Evolutionary conservation across 352 stramenopile genomes (phyloP), one percentile per base, ranked within the genome.

Genomic region (Pythium coloratum): DNA sequence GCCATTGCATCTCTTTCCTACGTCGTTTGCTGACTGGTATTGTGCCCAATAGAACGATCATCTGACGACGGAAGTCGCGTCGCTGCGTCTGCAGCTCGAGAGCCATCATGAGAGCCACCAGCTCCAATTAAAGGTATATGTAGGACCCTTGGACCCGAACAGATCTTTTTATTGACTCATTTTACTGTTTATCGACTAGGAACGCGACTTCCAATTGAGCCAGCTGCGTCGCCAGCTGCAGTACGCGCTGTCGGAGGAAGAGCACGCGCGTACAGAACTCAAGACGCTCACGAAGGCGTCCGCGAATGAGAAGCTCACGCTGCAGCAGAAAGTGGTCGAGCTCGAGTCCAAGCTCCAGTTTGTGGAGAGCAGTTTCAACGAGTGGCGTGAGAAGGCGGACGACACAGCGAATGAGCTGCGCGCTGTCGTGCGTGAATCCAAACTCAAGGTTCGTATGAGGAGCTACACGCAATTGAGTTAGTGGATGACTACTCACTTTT

Each of bases 331-430:
- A 66, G 72, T 86, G 36, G 83, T 90, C 8, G 83, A 94, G 61
- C 64, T 90, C 55, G 82, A 92, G 55, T 80, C 85, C 4, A 81
- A 90, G 61, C 51, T 95, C 42, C 68, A 80, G 38, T 81, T 92
- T 55, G 78, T 91, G 0, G 81, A 91, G 55, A 71, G 70, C 13
- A 85, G 76, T 40, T 67, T 93, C 57, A 77, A 76, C 42, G 82
- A 92, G 59, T 92, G 84, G 82, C 85, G 84, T 44, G 84, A 92
- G 49, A 84, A 90, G 50, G 83, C 83, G 2, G 50, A 92, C 12
- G 87, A 93, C 49, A 68, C 69, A 16, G 75, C 55, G 30, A 86
- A 67, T 32, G 70, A 91, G 55, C 57, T 91, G 20, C 79, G 79
- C 4, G 66, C 73, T 1, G 54, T 75, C 20, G 76, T 67, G 40